Base-by-base conservation (phyloP, 225 moss, liverwort and hornwort genomes). In the Bryoerythrophyllum caledonicum region DNA sequence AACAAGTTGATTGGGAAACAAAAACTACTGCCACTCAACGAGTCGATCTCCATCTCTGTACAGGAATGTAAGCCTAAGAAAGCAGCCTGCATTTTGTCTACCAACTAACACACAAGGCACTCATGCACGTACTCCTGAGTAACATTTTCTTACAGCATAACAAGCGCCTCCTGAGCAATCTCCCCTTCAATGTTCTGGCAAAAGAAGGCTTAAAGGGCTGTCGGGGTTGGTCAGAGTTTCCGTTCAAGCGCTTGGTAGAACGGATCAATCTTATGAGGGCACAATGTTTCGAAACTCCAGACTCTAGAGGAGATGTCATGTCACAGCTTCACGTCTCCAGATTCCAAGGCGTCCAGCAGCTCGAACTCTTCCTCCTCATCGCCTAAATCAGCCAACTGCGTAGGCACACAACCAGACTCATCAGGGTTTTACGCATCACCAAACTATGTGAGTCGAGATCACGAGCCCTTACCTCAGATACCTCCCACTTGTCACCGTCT, bases 331-430 rank as follows among this genome's bases (percentile, higher is more conserved):
- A 67, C 72, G 11, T 63, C 74, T 75, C 53, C 85, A 72, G 75
- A 81, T 68, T 81, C 72, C 75, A 78, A 68, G 5, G 59, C 28
- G 41, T 76, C 59, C 16, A 85, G 78, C 59, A 78, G 75, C 75
- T 75, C 68, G 43, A 75, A 68, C 44, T 81, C 69, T 15, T 77
- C 78, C 4, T 67, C 2, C 52, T 75, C 75, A 37, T 81, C 78
- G 43, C 68, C 81, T 60, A 32, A 16, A 61, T 40, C 72, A 58
- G 57, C 78, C 65, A 58, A 67, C 75, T 85, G 77, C 77, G 65
- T 23, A 19, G 52, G 46, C 77, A 66, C 68, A 72, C 35, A 58
- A 62, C 5, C 66, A 74, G 35, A 52, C 24, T 26, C 25, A 25
- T 55, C 21, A 28, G 14, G 23, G 46, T 13, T 30, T 55, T n/a